Conservation (phyloP, 805 yeast genomes). For the Metschnikowia similis region DNA sequence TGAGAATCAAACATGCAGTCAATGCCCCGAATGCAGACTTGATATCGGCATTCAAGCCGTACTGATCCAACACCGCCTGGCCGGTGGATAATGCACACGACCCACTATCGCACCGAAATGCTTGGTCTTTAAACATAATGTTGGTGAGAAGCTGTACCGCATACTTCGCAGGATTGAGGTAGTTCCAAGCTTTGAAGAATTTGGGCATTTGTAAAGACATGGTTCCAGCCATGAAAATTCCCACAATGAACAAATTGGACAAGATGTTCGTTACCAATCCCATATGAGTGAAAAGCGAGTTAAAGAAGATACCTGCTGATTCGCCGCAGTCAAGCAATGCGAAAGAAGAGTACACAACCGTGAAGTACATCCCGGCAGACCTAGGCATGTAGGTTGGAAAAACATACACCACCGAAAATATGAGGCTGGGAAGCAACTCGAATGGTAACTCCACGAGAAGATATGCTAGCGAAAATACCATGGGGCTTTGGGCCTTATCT, state of each 20-base stretch:
- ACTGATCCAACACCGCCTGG: conserved; percentile 49
- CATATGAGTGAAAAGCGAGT: conserved; percentile 65
- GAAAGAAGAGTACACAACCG: conserved; percentile 51
- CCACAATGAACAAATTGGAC: conserved; percentile 61
- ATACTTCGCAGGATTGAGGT: conserved; percentile 73
- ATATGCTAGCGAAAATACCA: conserved; percentile 60
- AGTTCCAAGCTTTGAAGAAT: conserved; percentile 67
- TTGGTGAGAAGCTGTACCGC: conserved; percentile 60
- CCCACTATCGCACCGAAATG: conserved; percentile 47
- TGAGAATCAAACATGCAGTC: conserved; percentile 37
- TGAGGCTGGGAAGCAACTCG: conserved; percentile 54
- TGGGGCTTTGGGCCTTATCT: conserved; percentile 64
- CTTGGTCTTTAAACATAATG: conserved; percentile 49
- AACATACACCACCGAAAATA: conserved; percentile 60
- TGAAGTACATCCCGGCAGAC: conserved; percentile 62
- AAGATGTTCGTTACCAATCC: conserved; percentile 79
- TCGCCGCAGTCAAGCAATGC: conserved; percentile 72
- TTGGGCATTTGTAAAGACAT: conserved; percentile 73
- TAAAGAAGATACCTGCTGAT: conserved; percentile 76
- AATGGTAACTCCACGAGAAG: conserved; percentile 60
- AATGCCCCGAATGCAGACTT: conserved; percentile 36
- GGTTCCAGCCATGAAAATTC: conserved; percentile 80
- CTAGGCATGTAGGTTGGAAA: conserved; percentile 72
- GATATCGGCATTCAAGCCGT: conserved; percentile 38
- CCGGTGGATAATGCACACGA: conserved; percentile 53